Evolutionary conservation across 495 filamentous ascomycete genomes (phyloP), one percentile per base, ranked within the genome.

Genomic region (Lepidopterella palustris): DNA sequence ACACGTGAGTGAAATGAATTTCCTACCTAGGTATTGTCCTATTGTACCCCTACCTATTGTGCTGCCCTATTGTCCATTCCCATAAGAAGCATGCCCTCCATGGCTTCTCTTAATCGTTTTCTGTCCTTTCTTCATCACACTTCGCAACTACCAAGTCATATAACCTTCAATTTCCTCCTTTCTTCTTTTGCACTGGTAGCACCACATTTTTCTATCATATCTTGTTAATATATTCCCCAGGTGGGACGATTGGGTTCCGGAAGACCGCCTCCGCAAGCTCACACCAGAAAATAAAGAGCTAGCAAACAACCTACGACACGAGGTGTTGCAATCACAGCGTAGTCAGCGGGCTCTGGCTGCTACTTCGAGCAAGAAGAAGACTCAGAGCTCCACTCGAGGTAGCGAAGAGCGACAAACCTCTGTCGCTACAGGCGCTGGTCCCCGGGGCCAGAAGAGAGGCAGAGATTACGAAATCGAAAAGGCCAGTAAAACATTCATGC

Each of bases 231-330:
- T 23, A 29, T 54, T 24, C 24, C 15, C 23, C 64, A 89, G 88
- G 47, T 98, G 93, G 93, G 93, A 98, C 77, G 93, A 98, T 78
- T 97, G 92, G 91, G 93, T 97, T 39, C 84, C 89, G 8, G 85
- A 92, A 72, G 93, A 97, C 72, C 90, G 93, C 55, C 84, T 98
- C 13, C 85, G 92, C 58, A 97, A 97, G 77, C 86, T 89, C 73
- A 95, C 84, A 32, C 90, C 95, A 35, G 93, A 97, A 75, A 97
- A 97, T 72, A 86, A 87, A 68, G 88, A 90, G 62, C 80, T 96
- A 6, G 90, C 90, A n/a, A 69, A 74, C 42, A 81, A 84, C 66
- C 78, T 90, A 0, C 78, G 82, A 55, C 75, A 77, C 21, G 82
- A 87, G 66, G 76, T 82, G 72, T 77, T 82, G 68, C 77, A 80